Evolutionary conservation across 805 yeast species (phyloP).

Genomic region (Lachancea kluyveri): DNA sequence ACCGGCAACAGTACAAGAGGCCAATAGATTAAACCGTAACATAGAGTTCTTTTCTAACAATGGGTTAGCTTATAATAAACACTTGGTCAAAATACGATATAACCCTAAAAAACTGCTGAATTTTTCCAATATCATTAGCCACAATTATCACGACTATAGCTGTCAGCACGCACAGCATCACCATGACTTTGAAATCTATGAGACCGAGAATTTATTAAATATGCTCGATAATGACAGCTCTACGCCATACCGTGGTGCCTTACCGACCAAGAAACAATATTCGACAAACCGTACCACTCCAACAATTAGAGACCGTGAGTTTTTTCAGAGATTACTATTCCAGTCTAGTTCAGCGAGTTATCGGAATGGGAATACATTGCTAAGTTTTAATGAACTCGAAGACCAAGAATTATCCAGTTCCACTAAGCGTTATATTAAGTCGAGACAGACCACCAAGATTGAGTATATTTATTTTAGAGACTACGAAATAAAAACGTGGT

Average conservation of each 20-base stretch:
- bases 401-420: slow-evolving; percentile 18
- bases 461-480: slow-evolving; percentile 64
- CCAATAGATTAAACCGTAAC: slow-evolving; percentile 22
- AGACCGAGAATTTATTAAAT: slow-evolving; percentile 24
- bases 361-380: slow-evolving; percentile 32
- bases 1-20: slow-evolving; percentile 12
- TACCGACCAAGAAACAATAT: slow-evolving; percentile 48
- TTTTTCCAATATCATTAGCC: slow-evolving; percentile 11
- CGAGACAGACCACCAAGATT: slow-evolving; percentile 33
- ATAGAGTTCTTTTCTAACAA: too few species aligned
- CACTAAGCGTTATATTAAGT: slow-evolving; percentile 8
- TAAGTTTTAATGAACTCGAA: slow-evolving; percentile 21
- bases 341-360: slow-evolving; percentile 36
- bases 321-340: slow-evolving; percentile 38
- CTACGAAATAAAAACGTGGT: slow-evolving; percentile 84
- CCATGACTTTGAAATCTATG: slow-evolving; percentile 36
- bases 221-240: slow-evolving; percentile 16
- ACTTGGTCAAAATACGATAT: slow-evolving; percentile 22
- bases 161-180: slow-evolving; percentile 4
- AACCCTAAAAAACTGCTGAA: slow-evolving; percentile 19
- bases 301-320: slow-evolving; percentile 39
- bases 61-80: slow-evolving; percentile 10
- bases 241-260: slow-evolving; percentile 62
- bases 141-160: slow-evolving; percentile 1
- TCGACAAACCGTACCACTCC: slow-evolving; percentile 61